These are phyloP conservation scores for Saccharomycopsis phalli DNA, from an alignment of 1,139 yeast genomes.

Conservation along the genomic window DNA sequence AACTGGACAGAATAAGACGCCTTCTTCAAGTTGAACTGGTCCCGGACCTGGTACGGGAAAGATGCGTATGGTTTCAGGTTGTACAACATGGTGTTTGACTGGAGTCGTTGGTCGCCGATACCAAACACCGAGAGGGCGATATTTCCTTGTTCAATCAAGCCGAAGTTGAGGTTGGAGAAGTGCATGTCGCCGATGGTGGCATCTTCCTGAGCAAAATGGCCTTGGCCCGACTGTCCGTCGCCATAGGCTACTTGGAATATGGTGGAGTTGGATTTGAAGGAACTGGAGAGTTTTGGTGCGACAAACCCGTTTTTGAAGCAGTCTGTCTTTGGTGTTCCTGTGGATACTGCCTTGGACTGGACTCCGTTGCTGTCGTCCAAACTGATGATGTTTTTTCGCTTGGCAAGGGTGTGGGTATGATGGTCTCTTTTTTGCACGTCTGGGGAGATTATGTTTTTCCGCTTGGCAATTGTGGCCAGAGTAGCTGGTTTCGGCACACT, in stretches of 20 bases:
- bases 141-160: conserved; percentile 45
- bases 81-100: conserved; percentile 27
- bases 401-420: neutral
- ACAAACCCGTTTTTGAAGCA: conserved; percentile 43
- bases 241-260: conserved; percentile 49
- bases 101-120: conserved; percentile 47
- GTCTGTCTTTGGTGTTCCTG: conserved; percentile 21
- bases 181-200: conserved; percentile 35
- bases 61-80: conserved; percentile 8
- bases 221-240: conserved; percentile 51
- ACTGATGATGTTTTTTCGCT: conserved; percentile 4
- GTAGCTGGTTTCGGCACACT: neutral
- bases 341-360: conserved; percentile 8
- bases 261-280: conserved; percentile 38
- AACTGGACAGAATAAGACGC: conserved; percentile 13
- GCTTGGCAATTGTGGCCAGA: conserved; percentile 1
- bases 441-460: conserved; percentile 7
- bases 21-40: conserved; percentile 13
- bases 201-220: conserved; percentile 56
- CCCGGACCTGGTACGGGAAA: conserved; percentile 14
- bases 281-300: conserved; percentile 33
- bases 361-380: conserved; percentile 4
- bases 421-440: neutral
- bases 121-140: conserved; percentile 54
- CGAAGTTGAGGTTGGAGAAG: conserved; percentile 44